Conservation (phyloP, 1,284 basidiomycete species). For the Cystobasidium pallidum region DNA sequence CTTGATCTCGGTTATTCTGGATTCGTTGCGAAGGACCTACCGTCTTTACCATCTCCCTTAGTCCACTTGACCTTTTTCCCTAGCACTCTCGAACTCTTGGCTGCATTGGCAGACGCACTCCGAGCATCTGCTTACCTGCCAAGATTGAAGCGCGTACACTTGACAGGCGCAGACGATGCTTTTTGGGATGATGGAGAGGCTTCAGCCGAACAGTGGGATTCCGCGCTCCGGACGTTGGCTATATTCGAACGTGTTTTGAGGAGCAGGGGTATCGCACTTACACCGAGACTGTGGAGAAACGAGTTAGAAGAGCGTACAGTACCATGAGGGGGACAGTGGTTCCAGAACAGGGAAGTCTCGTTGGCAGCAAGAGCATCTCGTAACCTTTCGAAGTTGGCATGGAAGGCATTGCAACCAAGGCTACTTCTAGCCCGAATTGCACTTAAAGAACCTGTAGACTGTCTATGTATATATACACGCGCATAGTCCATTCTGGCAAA, state of each 20-base stretch:
- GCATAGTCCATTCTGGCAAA: not conserved
- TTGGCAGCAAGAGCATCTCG: not conserved
- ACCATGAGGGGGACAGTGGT: not conserved
- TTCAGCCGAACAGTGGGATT: not conserved
- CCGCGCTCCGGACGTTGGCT: not conserved
- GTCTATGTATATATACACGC: slow-evolving; percentile 10
- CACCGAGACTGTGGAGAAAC: not conserved
- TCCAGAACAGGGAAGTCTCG: too few species aligned
- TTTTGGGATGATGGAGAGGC: slow-evolving; percentile 27
- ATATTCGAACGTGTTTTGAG: slow-evolving; percentile 4
- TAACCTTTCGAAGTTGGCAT: too few species aligned
- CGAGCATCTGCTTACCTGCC: not conserved
- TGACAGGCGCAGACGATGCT: slow-evolving; percentile 11
- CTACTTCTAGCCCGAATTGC: too few species aligned
- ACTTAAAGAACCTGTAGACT: too few species aligned
- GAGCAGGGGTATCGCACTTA: slow-evolving; percentile 1
- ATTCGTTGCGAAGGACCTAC: not conserved
- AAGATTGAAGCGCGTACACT: not conserved
- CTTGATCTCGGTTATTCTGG: slow-evolving; percentile 19
- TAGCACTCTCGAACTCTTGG: slow-evolving; percentile 12
- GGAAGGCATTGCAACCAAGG: too few species aligned
- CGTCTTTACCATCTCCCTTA: not conserved
- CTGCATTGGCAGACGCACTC: not conserved
- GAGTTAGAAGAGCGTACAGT: slow-evolving; percentile 1
- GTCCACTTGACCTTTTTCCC: slow-evolving; percentile 15